Evolutionary conservation across 768 basidiomycete genomes (phyloP).

Genomic region (Lentinula aciculospora): DNA sequence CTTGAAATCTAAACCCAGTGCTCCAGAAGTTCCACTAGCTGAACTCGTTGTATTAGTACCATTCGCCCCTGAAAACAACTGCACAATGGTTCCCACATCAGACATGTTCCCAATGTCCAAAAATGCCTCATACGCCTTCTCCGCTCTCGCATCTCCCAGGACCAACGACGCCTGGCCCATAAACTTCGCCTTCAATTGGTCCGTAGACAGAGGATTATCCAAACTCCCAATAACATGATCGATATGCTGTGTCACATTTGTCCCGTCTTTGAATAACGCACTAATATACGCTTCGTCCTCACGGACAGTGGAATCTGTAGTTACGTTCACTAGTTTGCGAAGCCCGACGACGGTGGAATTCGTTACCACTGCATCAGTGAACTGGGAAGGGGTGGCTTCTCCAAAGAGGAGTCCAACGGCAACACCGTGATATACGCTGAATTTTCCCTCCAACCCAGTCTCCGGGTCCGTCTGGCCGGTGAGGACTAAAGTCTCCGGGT

Average conservation of each 20-base stretch:
- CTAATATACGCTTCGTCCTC: conserved; percentile 14
- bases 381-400: conserved; percentile 16
- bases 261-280: conserved; percentile 12
- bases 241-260: conserved; percentile 12
- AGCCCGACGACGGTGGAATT: conserved; percentile 13
- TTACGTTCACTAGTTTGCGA: conserved; percentile 15
- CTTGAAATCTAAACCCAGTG: background rate
- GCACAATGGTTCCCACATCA: conserved; percentile 1
- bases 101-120: conserved; percentile 6
- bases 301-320: conserved; percentile 11
- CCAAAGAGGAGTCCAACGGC: conserved; percentile 15
- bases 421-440: conserved; percentile 18
- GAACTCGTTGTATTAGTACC: background rate
- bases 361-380: conserved; percentile 12
- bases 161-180: conserved; percentile 15
- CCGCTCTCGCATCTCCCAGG: conserved; percentile 12
- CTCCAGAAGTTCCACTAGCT: background rate
- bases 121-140: conserved; percentile 9
- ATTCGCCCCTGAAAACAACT: conserved; percentile 4
- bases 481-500: conserved; percentile 17
- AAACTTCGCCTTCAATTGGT: conserved; percentile 16
- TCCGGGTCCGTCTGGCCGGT: conserved; percentile 17
- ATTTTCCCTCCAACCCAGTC: conserved; percentile 19
- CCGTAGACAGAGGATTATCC: conserved; percentile 13
- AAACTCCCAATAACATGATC: conserved; percentile 17